phyloP scores from a whole-genome alignment of 2,329 filamentous ascomycete genomes.

The Colletotrichum higginsianum region DNA sequence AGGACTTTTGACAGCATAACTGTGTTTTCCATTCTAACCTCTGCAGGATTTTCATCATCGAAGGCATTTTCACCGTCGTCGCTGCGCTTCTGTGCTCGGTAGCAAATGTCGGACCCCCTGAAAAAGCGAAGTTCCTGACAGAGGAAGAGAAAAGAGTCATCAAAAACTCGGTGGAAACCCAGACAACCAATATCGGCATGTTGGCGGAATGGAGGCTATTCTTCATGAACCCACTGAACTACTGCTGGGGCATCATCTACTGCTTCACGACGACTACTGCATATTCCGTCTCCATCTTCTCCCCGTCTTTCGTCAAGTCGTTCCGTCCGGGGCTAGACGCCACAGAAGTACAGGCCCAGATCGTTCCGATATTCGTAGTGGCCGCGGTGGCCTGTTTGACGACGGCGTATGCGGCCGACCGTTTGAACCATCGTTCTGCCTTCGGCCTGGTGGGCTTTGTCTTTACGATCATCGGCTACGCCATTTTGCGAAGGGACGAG shows the following conservation, averaged over 20 bases:
- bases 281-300: slow-evolving; percentile 43
- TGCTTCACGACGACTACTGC: slow-evolving; percentile 43
- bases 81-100: slow-evolving; percentile 45
- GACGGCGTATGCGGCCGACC: slow-evolving; percentile 37
- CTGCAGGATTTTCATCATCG: slow-evolving; percentile 55
- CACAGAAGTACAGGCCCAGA: slow-evolving; percentile 39
- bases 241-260: slow-evolving; percentile 41
- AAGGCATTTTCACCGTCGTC: slow-evolving; percentile 47
- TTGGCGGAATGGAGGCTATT: slow-evolving; percentile 41
- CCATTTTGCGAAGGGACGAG: slow-evolving; percentile 15
- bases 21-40: not conserved
- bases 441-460: slow-evolving; percentile 41
- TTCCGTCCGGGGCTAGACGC: slow-evolving; percentile 39
- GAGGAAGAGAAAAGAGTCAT: slow-evolving; percentile 37
- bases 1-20: accelerated
- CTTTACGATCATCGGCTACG: slow-evolving; percentile 40
- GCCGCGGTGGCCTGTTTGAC: slow-evolving; percentile 38
- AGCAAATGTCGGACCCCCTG: slow-evolving; percentile 39
- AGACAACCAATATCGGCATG: slow-evolving; percentile 18
- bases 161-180: slow-evolving; percentile 18
- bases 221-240: slow-evolving; percentile 43
- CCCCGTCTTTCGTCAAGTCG: slow-evolving; percentile 43
- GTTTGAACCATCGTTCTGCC: slow-evolving; percentile 40
- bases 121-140: slow-evolving; percentile 40
- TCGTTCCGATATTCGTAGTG: slow-evolving; percentile 44